phyloP scores from a whole-genome alignment of 2,329 filamentous ascomycete genomes.

The Sodiomyces alkalinus region DNA sequence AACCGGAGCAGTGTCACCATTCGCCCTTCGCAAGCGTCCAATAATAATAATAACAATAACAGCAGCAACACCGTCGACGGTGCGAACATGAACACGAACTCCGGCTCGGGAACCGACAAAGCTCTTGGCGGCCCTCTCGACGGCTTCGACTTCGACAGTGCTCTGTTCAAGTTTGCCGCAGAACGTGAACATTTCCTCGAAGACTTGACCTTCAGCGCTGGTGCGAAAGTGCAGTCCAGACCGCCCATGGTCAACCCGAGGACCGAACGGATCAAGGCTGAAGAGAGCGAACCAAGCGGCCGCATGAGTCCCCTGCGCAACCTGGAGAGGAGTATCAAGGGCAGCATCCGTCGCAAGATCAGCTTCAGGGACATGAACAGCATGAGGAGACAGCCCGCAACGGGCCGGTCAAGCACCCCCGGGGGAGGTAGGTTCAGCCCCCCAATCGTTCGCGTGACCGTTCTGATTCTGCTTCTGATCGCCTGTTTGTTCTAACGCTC shows the following conservation, averaged over 20 bases:
- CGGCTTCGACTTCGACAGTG: slow-evolving; percentile 78
- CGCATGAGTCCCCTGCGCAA: slow-evolving; percentile 39
- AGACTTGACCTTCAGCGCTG: slow-evolving; percentile 78
- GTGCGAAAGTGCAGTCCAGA: slow-evolving; percentile 55
- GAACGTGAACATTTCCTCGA: slow-evolving; percentile 89
- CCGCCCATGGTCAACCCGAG: slow-evolving; percentile 64
- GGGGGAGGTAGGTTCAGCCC: slow-evolving; percentile 7
- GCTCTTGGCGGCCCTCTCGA: slow-evolving; percentile 20
- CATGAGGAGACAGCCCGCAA: slow-evolving; percentile 69
- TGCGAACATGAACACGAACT: slow-evolving; percentile 10
- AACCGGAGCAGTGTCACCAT: slow-evolving; percentile 55
- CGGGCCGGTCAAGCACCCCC: slow-evolving; percentile 15
- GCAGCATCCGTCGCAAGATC: slow-evolving; percentile 82
- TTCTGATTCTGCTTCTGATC: too few species aligned
- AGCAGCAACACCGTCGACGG: slow-evolving; percentile 7
- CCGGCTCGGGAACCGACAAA: too few species aligned
- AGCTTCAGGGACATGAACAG: slow-evolving; percentile 94
- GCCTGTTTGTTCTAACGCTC: too few species aligned
- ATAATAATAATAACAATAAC: too few species aligned
- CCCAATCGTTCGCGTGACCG: too few species aligned
- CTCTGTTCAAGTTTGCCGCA: slow-evolving; percentile 85
- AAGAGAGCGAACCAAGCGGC: slow-evolving; percentile 43
- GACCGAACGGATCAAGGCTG: slow-evolving; percentile 66
- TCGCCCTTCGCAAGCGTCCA: slow-evolving; percentile 23
- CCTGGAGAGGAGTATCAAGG: slow-evolving; percentile 52